Base-by-base conservation (phyloP, 805 yeast species). In the Cyberlindnera amylophila region DNA sequence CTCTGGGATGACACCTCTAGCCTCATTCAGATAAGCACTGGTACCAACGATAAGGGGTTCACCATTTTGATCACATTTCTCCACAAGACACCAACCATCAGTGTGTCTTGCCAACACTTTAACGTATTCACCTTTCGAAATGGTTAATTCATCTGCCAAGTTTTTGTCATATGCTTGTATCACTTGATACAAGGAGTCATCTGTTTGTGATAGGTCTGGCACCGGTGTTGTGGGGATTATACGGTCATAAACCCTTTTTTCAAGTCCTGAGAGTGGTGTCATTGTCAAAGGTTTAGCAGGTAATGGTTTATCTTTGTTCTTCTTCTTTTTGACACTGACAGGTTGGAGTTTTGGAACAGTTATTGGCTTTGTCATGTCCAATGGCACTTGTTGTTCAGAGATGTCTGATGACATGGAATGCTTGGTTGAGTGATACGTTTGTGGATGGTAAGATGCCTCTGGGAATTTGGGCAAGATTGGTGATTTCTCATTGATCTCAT, bases 1-100 rank as follows among this genome's bases (percentile, higher is more conserved):
- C 26, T 65, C 65, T 3, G 74, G 74, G 6, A 67, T 57, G 28
- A 69, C 68, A 6, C 74, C 74, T 38, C 71, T 58, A 16, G 59
- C 57, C 6, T 64, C 67, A 42, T 66, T 63, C 23, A 66, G 44
- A 38, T 68, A 67, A 4, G 42, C 46, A 11, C 31, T 16, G 6
- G 41, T 35, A 4, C 26, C 38, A 18, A 29, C 41, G 4, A 6
- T 46, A 2, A 47, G 8, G 4, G 49, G 36, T 3, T 31, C 38
- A 0, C 67, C 70, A 16, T 46, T 43, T 12, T 15, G 16, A 13
- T 51, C 45, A 41, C 65, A 62, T 38, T 62, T 67, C 39, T 68
- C 72, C 2, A 60, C 70, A 11, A 69, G 48, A 42, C 71, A 69
- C 74, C 74, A 69, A 4, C 72, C 72, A 48, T 69, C 74, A 2